Conservation (phyloP, 306 rosid species). For the Trifolium repens region DNA sequence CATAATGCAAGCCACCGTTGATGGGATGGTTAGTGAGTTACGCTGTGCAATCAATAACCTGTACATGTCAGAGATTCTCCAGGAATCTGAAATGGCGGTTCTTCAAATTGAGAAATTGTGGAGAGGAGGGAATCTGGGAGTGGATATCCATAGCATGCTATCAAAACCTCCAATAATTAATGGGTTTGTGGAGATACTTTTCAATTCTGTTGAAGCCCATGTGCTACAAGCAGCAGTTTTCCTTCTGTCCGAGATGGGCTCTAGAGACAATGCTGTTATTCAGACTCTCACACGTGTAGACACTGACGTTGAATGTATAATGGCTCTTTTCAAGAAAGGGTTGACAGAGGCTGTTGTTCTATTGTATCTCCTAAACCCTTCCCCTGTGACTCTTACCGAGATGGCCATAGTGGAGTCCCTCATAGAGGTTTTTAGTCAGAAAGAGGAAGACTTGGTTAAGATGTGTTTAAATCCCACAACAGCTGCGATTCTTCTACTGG, state of each 20-base stretch:
- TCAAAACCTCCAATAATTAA: conserved; percentile 74
- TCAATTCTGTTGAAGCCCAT: conserved; percentile 69
- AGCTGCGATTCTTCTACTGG: conserved; percentile 73
- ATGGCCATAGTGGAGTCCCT: conserved; percentile 65
- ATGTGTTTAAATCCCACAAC: conserved; percentile 74
- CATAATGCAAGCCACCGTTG: conserved; percentile 63
- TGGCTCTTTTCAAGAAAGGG: conserved; percentile 77
- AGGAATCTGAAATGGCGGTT: conserved; percentile 83
- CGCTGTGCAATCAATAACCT: conserved; percentile 66
- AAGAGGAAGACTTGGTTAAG: conserved; percentile 59
- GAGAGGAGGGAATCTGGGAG: conserved; percentile 66
- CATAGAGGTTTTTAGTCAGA: conserved; percentile 54
- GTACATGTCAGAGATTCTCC: conserved; percentile 71
- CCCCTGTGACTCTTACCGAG: conserved; percentile 50
- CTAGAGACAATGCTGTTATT: conserved; percentile 66
- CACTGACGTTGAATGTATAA: conserved; percentile 78
- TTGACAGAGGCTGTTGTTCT: conserved; percentile 78
- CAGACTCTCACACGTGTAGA: conserved; percentile 80
- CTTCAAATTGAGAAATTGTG: conserved; percentile 73
- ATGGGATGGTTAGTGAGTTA: conserved; percentile 63
- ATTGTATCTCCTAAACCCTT: conserved; percentile 68
- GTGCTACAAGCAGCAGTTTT: conserved; percentile 74
- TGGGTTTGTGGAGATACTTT: conserved; percentile 82
- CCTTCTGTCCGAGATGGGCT: conserved; percentile 78
- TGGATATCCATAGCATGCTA: conserved; percentile 64